Percentiles rank a stretch among this genome's conserved stretches.
Evolutionary conservation across 495 filamentous ascomycete species (phyloP).

Genomic region (Trichoderma erinaceum): DNA sequence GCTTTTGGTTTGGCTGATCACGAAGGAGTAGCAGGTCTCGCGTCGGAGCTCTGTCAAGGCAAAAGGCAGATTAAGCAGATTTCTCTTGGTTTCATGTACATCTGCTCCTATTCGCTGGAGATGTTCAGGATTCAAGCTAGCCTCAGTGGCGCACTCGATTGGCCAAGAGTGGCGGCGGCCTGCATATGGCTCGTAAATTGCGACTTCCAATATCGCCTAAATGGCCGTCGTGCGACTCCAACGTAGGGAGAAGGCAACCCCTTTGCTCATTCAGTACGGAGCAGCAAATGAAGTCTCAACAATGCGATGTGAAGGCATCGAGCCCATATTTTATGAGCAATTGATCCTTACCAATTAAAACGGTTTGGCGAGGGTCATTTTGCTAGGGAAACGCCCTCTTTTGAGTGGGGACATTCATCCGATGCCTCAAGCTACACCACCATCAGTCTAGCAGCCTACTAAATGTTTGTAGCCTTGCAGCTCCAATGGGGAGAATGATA

Average conservation of each 20-base stretch:
- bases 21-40: no score
- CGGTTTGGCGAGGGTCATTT: background rate
- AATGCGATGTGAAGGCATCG: background rate
- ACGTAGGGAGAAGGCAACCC: background rate
- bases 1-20: no score
- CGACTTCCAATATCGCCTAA: slow-evolving; percentile 10
- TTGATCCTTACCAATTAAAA: background rate
- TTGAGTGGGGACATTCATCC: background rate
- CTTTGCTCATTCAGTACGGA: background rate
- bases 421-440: background rate
- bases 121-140: background rate
- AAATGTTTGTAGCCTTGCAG: no score
- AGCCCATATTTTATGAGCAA: background rate
- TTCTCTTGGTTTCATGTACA: background rate
- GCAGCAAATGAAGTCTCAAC: background rate
- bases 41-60: no score
- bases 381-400: background rate
- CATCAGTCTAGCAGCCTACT: background rate
- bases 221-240: background rate
- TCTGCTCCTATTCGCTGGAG: background rate
- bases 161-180: background rate
- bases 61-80: background rate
- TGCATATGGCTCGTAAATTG: background rate
- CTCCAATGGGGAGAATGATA: no score
- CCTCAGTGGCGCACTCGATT: slow-evolving; percentile 3